Conservation (phyloP, 257 asterid genomes). For the Capsicum rhomboideum region DNA sequence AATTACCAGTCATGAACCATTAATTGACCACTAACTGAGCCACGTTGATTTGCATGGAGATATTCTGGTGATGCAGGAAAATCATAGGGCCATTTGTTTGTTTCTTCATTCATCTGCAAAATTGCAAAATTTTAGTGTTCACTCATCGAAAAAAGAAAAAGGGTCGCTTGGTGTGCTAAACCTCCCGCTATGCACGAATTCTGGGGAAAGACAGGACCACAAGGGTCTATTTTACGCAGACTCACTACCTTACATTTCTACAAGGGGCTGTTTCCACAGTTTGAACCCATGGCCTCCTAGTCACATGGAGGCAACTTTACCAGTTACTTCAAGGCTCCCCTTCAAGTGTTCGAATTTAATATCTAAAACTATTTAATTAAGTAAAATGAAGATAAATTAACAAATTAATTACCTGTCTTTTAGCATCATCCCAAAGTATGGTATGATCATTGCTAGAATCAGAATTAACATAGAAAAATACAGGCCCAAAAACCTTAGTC, state of each 20-base stretch:
- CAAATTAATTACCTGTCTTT: constrained; percentile 30
- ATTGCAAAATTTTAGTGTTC: background rate
- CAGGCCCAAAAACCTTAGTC: constrained; percentile 65
- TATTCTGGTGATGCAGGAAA: constrained; percentile 52
- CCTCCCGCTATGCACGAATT: no score
- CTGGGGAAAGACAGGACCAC: no score
- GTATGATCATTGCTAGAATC: constrained; percentile 13
- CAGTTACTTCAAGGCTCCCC: no score
- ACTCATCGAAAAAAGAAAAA: no score
- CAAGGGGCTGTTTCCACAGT: no score
- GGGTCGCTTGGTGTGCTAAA: no score
- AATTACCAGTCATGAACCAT: constrained; percentile 43
- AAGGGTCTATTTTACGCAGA: no score
- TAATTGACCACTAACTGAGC: constrained; percentile 50
- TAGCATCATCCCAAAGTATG: constrained; percentile 59
- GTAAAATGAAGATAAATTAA: background rate
- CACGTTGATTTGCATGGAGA: constrained; percentile 40
- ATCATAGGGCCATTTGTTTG: constrained; percentile 69
- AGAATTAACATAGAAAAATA: constrained; percentile 52
- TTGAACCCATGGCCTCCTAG: no score
- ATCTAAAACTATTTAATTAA: no score
- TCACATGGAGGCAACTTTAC: no score
- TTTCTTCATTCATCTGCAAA: constrained; percentile 29
- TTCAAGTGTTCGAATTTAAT: no score
- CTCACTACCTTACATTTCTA: no score